Base-by-base conservation (phyloP, 1,139 yeast genomes). In the Citeromyces hawaiiensis region DNA sequence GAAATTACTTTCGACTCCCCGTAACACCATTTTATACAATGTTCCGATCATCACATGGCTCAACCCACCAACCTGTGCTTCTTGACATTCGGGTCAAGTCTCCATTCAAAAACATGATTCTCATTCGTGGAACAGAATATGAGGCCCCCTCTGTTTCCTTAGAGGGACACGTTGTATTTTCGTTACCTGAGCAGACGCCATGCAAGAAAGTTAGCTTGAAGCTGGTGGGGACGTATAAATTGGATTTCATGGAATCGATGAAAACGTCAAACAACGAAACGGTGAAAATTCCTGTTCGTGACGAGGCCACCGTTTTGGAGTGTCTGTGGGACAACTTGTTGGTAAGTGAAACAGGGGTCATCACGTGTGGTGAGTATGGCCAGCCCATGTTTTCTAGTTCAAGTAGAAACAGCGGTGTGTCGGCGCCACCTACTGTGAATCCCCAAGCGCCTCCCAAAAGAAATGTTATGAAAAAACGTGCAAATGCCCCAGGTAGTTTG, bases 321-420 rank as follows among this genome's bases (percentile, higher is more conserved):
- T 72, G 70, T 19, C 63, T 59, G 13, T 80, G 88, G 88, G 66
- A 67, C 38, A 79, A 80, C 47, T 55, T 80, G 19, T 57, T 80
- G 36, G 60, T 66, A 3, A 53, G 58, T 34, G 54, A 70, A 1
- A 59, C 65, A 5, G 86, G 85, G 0, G 47, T 47, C 2, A 54
- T 74, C 2, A 48, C 49, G 3, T 63, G 57, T 43, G 76, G 78
- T 1, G 56, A 60, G 39, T 46, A 51, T 44, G 42, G 60, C 56
- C 37, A 51, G 21, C 38, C 15, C 13, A 19, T 18, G 15, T 21
- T 31, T 16, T 16, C 34, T 13, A 10, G 35, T 8, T 23, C 21
- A 23, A 18, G 32, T n/a, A 17, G 14, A n/a, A 18, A 16, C 6
- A 14, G 10, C 13, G 16, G 29, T 50, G 10, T 50, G 50, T 38